Percentiles rank a stretch among this genome's conserved stretches.
Conservation (phyloP, 2,329 filamentous ascomycete species). For the Fusarium hostae region DNA sequence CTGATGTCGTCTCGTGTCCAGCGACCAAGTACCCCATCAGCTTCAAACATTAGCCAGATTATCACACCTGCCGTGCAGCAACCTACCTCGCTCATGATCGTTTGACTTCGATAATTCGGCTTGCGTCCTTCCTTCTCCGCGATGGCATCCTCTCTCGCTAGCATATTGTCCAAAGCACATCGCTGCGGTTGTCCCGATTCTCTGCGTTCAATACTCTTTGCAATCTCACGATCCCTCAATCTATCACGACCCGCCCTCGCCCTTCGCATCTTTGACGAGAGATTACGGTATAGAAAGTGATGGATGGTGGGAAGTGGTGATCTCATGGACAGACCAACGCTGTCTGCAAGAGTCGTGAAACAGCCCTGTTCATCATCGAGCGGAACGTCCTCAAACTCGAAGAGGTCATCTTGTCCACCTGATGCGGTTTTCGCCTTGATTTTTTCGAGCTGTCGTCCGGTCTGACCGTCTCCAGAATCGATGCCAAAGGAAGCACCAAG, state of each 20-base stretch:
- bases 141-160: conserved; percentile 45
- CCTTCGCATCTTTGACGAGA: conserved; percentile 8
- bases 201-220: conserved; percentile 23
- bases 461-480: conserved; percentile 3
- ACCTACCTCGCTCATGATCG: conserved; percentile 49
- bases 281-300: conserved; percentile 29
- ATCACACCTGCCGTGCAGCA: accelerated
- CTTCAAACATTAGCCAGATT: conserved; percentile 1
- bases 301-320: conserved; percentile 14
- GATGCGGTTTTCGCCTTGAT: background rate
- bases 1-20: conserved; percentile 44
- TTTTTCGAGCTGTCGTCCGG: conserved; percentile 9
- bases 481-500: conserved; percentile 45
- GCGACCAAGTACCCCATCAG: conserved; percentile 42
- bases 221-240: conserved; percentile 26
- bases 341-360: conserved; percentile 21
- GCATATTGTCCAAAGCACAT: conserved; percentile 46
- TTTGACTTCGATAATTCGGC: conserved; percentile 45
- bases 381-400: conserved; percentile 21
- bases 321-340: conserved; percentile 2
- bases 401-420: conserved; percentile 12
- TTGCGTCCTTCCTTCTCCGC: conserved; percentile 46
- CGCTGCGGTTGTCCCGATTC: background rate
- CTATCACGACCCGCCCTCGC: conserved; percentile 1
- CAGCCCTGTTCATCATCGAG: conserved; percentile 10